Evolutionary conservation across 2,329 filamentous ascomycete genomes (phyloP), one percentile per base, ranked within the genome.

Genomic region (Pseudopithomyces maydicus): DNA sequence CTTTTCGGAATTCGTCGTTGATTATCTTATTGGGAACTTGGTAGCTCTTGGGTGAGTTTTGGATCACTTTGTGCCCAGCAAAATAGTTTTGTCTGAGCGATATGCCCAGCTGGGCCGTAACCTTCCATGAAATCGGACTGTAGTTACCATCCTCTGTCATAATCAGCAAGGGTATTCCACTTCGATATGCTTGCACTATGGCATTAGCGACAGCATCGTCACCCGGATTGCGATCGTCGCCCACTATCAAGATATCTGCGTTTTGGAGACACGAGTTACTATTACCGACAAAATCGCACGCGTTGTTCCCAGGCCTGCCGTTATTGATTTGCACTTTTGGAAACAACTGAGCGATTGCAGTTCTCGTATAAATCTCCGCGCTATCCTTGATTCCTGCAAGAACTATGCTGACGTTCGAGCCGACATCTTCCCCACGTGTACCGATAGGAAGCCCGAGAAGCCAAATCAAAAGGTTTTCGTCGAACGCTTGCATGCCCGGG

Each of bases 91-190:
- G 44, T 5, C 29, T 15, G 20, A 47, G 44, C n/a, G 44, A 33
- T 19, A 47, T 19, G 17, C 44, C 44, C 6, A 47, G 26, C 26
- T 35, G 29, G 14, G 32, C 15, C 17, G 44, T 35, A 2, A 47
- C 29, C 19, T 47, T 47, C 44, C 44, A 47, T 20, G 44, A 47
- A 10, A 33, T 29, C 11, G 44, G 44, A 17, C 8, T 19, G 11
- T 35, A 47, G 11, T 47, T 47, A 29, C 44, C 44, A 29, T 45
- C 43, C 17, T 45, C 43, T 29, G 43, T 45, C 43, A 45, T 45
- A 11, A 45, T 26, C 23, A 45, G n/a, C 15, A 45, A 14, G 10
- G 43, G 43, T n/a, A 45, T 17, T 2, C 43, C 43, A 3, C 17
- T 45, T 10, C 23, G 15, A 29, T 45, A 45, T 7, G 43, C 12